Percentiles rank a stretch among this genome's conserved stretches.
phyloP scores from a whole-genome alignment of 2,329 filamentous ascomycete genomes.

The Clarireedia homoeocarpa region DNA sequence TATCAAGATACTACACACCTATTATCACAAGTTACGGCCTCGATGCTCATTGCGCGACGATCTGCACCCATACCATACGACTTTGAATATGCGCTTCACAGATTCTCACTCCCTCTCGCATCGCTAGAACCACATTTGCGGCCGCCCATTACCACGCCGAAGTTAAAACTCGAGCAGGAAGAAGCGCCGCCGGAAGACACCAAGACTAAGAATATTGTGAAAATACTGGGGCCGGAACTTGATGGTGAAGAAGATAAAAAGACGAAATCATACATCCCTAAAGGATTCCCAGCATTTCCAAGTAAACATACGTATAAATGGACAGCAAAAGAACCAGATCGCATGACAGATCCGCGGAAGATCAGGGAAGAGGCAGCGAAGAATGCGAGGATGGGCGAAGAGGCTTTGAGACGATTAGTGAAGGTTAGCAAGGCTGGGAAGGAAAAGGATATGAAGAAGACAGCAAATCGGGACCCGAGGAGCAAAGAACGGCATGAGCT shows the following conservation, averaged over 20 bases:
- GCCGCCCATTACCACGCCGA: conserved; percentile 38
- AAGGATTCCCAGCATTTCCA: conserved; percentile 52
- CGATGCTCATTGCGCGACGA: conserved; percentile 33
- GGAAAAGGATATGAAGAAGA: conserved; percentile 53
- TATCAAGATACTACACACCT: conserved; percentile 26
- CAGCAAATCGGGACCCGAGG: conserved; percentile 40
- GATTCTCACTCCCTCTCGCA: conserved; percentile 43
- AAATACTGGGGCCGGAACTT: conserved; percentile 41
- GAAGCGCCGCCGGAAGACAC: conserved; percentile 32
- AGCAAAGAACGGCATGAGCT: conserved; percentile 49
- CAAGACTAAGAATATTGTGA: conserved; percentile 34
- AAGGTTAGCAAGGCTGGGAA: conserved; percentile 56
- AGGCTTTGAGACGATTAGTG: conserved; percentile 50
- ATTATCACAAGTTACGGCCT: conserved; percentile 24
- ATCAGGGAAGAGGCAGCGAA: conserved; percentile 52
- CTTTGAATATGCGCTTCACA: conserved; percentile 45
- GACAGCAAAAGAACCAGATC: conserved; percentile 40
- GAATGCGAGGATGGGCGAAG: conserved; percentile 54
- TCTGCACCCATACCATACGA: conserved; percentile 47
- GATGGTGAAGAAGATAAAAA: conserved; percentile 52
- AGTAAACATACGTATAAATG: conserved; percentile 57
- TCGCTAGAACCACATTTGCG: conserved; percentile 49
- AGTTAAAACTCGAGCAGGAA: conserved; percentile 29
- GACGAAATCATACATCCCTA: conserved; percentile 47
- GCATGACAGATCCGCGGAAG: conserved; percentile 47